A percentile compares a stretch with the other conserved stretches of the same genome.
phyloP scores from a whole-genome alignment of 352 stramenopile genomes.

The Aphanomyces invadans region DNA sequence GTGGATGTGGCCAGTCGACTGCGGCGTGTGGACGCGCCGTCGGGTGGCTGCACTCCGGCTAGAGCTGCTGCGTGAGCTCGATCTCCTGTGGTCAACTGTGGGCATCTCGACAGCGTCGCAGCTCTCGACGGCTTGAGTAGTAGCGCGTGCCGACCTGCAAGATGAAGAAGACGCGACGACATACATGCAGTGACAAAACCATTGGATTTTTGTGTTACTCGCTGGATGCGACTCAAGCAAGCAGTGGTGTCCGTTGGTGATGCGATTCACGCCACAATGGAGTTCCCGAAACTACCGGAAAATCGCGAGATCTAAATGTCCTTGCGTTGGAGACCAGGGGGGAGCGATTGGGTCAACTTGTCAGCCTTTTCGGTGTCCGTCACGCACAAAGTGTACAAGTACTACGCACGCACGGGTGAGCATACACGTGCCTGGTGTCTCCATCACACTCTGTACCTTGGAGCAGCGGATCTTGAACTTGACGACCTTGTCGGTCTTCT shows the following conservation, averaged over 20 bases:
- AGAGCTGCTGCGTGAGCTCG: no score
- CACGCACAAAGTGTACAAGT: constrained; percentile 98
- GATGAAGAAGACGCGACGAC: no score
- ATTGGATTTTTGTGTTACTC: constrained; percentile 21
- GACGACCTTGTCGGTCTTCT: constrained; percentile 94
- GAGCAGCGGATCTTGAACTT: constrained; percentile 99
- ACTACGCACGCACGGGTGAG: constrained; percentile 39
- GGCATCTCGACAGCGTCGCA: no score
- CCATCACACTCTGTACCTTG: no score
- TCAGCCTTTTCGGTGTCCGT: constrained; percentile 98
- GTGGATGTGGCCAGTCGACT: no score
- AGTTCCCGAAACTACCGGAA: constrained; percentile 23
- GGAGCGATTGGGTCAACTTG: constrained; percentile 99
- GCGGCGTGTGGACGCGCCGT: no score
- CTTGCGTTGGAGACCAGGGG: constrained; percentile 92
- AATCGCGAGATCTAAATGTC: constrained; percentile 61
- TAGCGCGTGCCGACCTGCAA: no score
- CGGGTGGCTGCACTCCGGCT: no score
- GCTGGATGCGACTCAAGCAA: constrained; percentile 10
- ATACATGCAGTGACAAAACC: constrained; percentile 26
- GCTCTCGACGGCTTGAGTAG: no score
- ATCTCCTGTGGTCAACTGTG: background rate
- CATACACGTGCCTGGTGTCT: no score
- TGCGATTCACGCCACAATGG: constrained; percentile 22
- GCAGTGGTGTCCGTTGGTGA: constrained; percentile 6